Evolutionary conservation across 352 stramenopile genomes (phyloP), one percentile per base, ranked within the genome.

Genomic region (Globisporangium acanthophoron): DNA sequence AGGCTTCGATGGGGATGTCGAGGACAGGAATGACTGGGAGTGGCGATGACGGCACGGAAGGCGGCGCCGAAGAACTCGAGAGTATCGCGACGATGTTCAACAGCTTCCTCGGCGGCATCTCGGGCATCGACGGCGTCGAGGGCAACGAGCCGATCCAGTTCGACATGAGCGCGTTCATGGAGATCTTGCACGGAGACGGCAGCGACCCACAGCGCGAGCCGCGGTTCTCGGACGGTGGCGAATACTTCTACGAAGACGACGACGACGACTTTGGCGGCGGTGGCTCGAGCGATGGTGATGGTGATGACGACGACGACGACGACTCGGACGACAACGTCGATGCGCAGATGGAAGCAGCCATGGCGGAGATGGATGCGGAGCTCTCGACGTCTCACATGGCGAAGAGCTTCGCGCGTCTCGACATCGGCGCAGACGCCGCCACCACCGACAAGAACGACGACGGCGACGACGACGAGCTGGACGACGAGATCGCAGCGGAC

Each of bases 351-450:
- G 69, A 75, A 0, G 57, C 79, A 29, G 76, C 77, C 0, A 92
- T 92, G 80, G 77, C 67, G 5, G 78, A 88, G 65, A 91, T 94
- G 82, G 85, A 94, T 31, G 73, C 65, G 0, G 82, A 92, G 43
- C 60, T 94, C 18, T 50, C 61, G 27, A 56, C 62, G 31, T 81
- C 79, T 3, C 84, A 80, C 27, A 64, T 91, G 49, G 60, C 48
- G 21, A 75, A 84, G 64, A 90, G 76, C 52, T 91, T 92, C 24
- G 58, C 67, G 12, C 59, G 55, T n/a, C 62, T 73, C 18, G 58
- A 73, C 20, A 50, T 24, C 45, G 45, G 18, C 21, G 27, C 43
- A 50, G 11, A 5, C 7, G 5, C 13, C 20, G 9, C 11, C 24
- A 8, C 15, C 9, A 15, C 20, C 16, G 5, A 31, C 18, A 33